Evolutionary conservation across 164 flowering plant genomes (phyloP).

Genomic region (Macadamia tetraphylla): DNA sequence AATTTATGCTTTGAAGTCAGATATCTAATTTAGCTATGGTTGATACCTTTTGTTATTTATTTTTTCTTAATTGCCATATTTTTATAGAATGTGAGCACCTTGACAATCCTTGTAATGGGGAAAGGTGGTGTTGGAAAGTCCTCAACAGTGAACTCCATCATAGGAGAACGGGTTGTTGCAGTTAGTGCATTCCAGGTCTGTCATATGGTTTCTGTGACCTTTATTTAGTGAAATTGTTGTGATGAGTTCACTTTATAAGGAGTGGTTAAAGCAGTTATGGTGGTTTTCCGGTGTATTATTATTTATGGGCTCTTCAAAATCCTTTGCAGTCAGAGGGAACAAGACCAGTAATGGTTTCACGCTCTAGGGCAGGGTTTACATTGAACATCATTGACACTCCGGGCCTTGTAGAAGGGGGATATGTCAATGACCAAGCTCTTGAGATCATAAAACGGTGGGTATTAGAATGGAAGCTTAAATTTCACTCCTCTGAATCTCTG

Average conservation of each 20-base stretch:
- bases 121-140: conserved; percentile 99
- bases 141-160: conserved; percentile 83
- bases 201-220: background rate
- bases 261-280: background rate
- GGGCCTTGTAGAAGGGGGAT: conserved; percentile 94
- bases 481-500: background rate
- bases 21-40: background rate
- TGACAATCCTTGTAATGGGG: conserved; percentile 95
- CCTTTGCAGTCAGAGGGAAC: conserved; percentile 62
- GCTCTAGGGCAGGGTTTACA: conserved; percentile 70
- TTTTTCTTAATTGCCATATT: background rate
- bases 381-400: conserved; percentile 90
- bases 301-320: background rate
- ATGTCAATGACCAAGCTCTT: conserved; percentile 72
- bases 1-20: background rate
- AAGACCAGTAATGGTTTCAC: conserved; percentile 79
- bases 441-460: conserved; percentile 78
- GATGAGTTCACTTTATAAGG: background rate
- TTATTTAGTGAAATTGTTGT: background rate
- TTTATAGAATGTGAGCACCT: conserved; percentile 61
- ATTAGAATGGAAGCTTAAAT: too few species aligned
- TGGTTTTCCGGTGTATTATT: background rate
- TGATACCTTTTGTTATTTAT: background rate
- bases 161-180: conserved; percentile 82
- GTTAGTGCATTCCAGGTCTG: conserved; percentile 86